These are phyloP conservation scores for Suhomyces yuchorum DNA, from an alignment of 1,139 yeast genomes.

Conservation along the genomic window DNA sequence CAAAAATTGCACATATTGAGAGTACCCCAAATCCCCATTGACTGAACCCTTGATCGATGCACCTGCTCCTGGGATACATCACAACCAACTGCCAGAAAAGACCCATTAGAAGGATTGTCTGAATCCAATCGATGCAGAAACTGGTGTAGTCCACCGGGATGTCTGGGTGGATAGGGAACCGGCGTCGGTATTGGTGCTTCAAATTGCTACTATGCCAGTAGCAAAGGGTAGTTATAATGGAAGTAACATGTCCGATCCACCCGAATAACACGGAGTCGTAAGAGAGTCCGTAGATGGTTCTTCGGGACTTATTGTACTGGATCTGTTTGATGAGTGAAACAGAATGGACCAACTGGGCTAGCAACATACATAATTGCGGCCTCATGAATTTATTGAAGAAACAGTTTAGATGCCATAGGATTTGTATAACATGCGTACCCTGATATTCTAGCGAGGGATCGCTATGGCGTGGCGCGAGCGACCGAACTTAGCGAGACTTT, in stretches of 20 bases:
- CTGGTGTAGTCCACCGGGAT: slow-evolving; percentile 13
- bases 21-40: slow-evolving; percentile 2
- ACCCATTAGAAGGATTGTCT: slow-evolving; percentile 16
- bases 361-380: slow-evolving; percentile 5
- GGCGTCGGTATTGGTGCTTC: slow-evolving; percentile 17
- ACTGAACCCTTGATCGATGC: slow-evolving; percentile 30
- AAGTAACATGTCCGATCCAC: slow-evolving; percentile 16
- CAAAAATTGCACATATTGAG: background rate
- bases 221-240: slow-evolving; percentile 17
- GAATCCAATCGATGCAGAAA: slow-evolving; percentile 19
- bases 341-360: slow-evolving; percentile 3
- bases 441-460: background rate
- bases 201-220: slow-evolving; percentile 18
- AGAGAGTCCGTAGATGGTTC: slow-evolving; percentile 33
- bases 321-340: slow-evolving; percentile 19
- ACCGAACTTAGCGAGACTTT: background rate
- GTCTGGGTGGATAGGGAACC: slow-evolving; percentile 26
- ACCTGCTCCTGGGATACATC: slow-evolving; percentile 23
- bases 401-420: background rate
- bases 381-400: background rate
- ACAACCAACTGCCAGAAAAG: slow-evolving; percentile 20
- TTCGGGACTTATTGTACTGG: slow-evolving; percentile 21
- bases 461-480: background rate
- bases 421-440: background rate
- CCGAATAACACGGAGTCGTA: slow-evolving; percentile 27